phyloP scores from a whole-genome alignment of 495 filamentous ascomycete species.

The Cercophora scortea region DNA sequence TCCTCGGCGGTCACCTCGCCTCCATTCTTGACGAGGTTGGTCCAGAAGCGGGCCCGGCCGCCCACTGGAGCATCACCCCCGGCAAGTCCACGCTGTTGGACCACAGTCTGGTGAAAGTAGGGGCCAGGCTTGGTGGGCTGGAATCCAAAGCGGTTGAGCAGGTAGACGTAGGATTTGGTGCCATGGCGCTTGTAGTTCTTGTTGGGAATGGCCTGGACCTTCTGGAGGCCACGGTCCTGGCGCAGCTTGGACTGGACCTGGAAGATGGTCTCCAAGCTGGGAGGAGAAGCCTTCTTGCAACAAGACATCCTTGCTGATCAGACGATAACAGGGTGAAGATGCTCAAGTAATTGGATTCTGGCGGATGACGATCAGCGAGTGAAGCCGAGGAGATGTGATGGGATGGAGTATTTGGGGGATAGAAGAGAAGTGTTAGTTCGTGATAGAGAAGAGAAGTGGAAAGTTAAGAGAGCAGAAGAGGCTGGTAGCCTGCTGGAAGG shows the following conservation, averaged over 20 bases:
- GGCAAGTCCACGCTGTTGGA: slow-evolving; percentile 24
- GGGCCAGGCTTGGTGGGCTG: slow-evolving; percentile 62
- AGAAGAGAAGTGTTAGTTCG: too few species aligned
- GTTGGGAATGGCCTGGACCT: slow-evolving; percentile 48
- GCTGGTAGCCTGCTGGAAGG: too few species aligned
- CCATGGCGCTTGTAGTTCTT: slow-evolving; percentile 56
- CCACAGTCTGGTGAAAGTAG: slow-evolving; percentile 45
- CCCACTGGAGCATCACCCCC: slow-evolving; percentile 29
- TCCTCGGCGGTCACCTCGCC: slow-evolving; percentile 56
- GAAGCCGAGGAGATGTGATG: neutral
- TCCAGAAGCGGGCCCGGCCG: slow-evolving; percentile 35
- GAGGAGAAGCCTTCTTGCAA: neutral
- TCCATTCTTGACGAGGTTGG: slow-evolving; percentile 45
- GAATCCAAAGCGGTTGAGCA: slow-evolving; percentile 64
- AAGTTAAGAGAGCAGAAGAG: too few species aligned
- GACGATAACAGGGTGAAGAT: too few species aligned
- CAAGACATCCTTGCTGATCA: neutral
- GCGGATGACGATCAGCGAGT: too few species aligned
- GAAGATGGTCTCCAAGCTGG: slow-evolving; percentile 26
- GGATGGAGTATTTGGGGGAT: neutral
- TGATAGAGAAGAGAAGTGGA: too few species aligned
- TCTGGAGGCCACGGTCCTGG: slow-evolving; percentile 33
- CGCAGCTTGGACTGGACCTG: slow-evolving; percentile 25
- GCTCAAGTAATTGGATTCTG: too few species aligned
- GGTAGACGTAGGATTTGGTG: slow-evolving; percentile 63